These are phyloP conservation scores for Combretum micranthum DNA, from an alignment of 345 rosid genomes.

Conservation along the genomic window DNA sequence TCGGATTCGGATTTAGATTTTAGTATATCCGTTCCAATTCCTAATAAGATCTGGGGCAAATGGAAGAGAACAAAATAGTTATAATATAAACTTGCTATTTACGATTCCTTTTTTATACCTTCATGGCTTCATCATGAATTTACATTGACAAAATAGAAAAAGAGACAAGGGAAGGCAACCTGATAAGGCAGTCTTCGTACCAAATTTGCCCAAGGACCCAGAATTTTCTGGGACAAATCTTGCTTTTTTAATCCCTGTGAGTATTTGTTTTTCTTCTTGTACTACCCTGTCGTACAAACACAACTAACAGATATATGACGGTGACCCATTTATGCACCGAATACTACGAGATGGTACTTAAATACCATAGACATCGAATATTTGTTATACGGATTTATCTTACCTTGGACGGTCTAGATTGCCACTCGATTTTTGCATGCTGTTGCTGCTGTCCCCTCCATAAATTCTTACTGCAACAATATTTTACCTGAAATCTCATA, in stretches of 20 bases:
- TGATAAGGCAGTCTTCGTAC: too few relatives aligned
- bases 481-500: background rate
- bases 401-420: constrained; percentile 42
- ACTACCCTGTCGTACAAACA: constrained; percentile 16
- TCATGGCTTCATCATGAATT: too few relatives aligned
- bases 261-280: constrained; percentile 9
- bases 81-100: too few relatives aligned
- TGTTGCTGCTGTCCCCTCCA: constrained; percentile 27
- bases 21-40: too few relatives aligned
- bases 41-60: too few relatives aligned
- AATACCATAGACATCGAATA: constrained; percentile 22
- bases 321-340: constrained; percentile 34
- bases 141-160: too few relatives aligned
- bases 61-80: too few relatives aligned
- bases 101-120: too few relatives aligned
- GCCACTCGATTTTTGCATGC: constrained; percentile 3
- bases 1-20: too few relatives aligned
- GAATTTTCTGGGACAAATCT: constrained; percentile 7
- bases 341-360: constrained; percentile 16
- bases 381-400: constrained; percentile 34
- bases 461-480: background rate
- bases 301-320: constrained; percentile 59
- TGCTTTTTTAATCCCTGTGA: constrained; percentile 11
- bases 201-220: too few relatives aligned
- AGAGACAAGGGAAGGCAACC: too few relatives aligned